Evolutionary conservation across 1,284 basidiomycete genomes (phyloP), one percentile per base, ranked within the genome.

Genomic region (Austroboletus olivaceoglutinosus): DNA sequence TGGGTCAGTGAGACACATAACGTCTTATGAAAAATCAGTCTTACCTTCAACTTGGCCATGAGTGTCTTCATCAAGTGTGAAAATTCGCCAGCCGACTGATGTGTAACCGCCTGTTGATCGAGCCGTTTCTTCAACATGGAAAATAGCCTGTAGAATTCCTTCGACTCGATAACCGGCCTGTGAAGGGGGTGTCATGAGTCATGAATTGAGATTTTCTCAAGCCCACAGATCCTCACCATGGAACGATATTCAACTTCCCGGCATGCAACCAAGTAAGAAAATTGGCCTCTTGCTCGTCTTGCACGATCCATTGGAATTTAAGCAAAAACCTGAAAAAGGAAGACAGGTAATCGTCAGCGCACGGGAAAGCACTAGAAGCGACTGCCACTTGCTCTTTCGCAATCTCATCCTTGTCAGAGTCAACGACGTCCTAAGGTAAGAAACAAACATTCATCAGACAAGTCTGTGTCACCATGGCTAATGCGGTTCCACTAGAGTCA

Each of bases 21-120:
- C 11, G 19, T 11, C 23, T 27, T 16, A 12, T 23, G n/a, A 43
- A 21, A 12, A 36, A 40, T 22, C 7, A 25, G 29, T 40, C 49
- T 43, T 48, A 78, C 83, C 74, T 85, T 85, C 43, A 85, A 58
- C 50, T 85, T 85, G 5, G 82, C 82, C 82, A 85, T 85, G 36
- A 85, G 58, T 0, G 80, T 81, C 62, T 85, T 85, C 60, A 85
- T 63, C 3, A 75, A 74, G 31, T 80, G 74, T 16, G 84, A 64
- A 56, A 85, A 84, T 39, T 77, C 72, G 3, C 78, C 79, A 0
- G 76, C 83, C 0, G 73, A 70, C 0, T 58, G 61, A 56, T 85
- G 81, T 0, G 80, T 81, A 0, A 76, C 45, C 2, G 54, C 55
- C 53, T 83, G 81, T 23, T 71, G 62, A 53, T 80, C 76, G 4